Evolutionary conservation across 1,139 yeast genomes (phyloP).

Genomic region (Geotrichum candidum): DNA sequence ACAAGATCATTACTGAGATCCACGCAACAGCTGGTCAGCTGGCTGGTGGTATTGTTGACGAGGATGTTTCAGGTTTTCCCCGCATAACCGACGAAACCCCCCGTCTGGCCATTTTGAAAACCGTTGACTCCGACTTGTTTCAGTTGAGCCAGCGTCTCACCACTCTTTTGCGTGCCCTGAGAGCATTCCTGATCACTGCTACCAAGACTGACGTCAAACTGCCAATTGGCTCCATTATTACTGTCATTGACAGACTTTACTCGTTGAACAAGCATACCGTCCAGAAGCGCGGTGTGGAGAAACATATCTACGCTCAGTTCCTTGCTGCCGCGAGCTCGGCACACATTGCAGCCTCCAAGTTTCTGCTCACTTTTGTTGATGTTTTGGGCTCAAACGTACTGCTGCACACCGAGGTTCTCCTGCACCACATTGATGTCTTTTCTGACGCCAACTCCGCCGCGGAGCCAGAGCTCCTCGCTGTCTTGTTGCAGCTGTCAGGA

Average conservation of each 20-base stretch:
- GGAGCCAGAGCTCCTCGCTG: conserved; percentile 13
- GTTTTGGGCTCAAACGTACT: conserved; percentile 24
- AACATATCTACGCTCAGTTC: conserved; percentile 21
- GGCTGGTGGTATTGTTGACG: conserved; percentile 22
- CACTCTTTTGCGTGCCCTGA: conserved; percentile 24
- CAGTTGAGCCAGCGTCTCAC: conserved; percentile 18
- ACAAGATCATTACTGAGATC: conserved; percentile 25
- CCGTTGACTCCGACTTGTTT: conserved; percentile 4
- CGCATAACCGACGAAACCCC: background rate
- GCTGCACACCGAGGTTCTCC: conserved; percentile 25
- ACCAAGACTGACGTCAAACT: conserved; percentile 28
- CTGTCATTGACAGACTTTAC: conserved; percentile 27
- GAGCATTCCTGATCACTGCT: conserved; percentile 24
- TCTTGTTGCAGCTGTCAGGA: conserved; percentile 20
- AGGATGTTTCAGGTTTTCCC: conserved; percentile 18
- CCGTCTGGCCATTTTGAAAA: conserved; percentile 6
- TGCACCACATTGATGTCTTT: conserved; percentile 25
- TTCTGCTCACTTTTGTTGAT: conserved; percentile 19
- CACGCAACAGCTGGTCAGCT: conserved; percentile 22
- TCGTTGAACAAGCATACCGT: conserved; percentile 21
- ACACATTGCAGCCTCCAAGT: conserved; percentile 21
- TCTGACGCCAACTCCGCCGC: conserved; percentile 15
- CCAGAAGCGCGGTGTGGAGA: conserved; percentile 21
- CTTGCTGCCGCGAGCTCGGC: conserved; percentile 21
- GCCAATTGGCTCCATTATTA: conserved; percentile 28